Conservation (phyloP, 192 early-diverging fungal genomes). For the Jimgerdemannia lactiflua region DNA sequence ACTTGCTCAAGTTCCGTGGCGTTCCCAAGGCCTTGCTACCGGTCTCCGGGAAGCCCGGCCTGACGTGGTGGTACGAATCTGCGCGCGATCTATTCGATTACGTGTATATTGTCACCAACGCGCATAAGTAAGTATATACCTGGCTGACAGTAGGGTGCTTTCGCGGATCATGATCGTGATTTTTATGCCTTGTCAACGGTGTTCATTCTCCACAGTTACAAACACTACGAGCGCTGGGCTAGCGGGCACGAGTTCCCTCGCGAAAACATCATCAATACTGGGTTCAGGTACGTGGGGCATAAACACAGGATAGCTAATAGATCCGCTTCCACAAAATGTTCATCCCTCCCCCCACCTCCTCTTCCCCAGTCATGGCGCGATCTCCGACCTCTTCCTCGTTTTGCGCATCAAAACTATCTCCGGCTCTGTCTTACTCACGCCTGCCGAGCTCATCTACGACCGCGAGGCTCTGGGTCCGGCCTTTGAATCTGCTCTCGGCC, state of each 20-base stretch:
- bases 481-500: neutral
- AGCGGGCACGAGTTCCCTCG: slow-evolving; percentile 22
- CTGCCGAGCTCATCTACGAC: slow-evolving; percentile 17
- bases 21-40: slow-evolving; percentile 37
- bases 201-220: slow-evolving; percentile 18
- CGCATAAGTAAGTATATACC: slow-evolving; percentile 28
- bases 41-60: slow-evolving; percentile 29
- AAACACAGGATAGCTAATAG: neutral
- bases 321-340: neutral
- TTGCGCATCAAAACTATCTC: slow-evolving; percentile 7
- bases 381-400: slow-evolving; percentile 14
- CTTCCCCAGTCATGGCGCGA: slow-evolving; percentile 1
- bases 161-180: neutral
- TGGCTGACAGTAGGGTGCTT: neutral
- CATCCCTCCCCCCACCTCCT: neutral
- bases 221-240: slow-evolving; percentile 33
- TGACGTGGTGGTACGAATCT: slow-evolving; percentile 32
- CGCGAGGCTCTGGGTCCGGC: neutral
- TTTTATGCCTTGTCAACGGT: neutral
- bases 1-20: slow-evolving; percentile 22
- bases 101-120: slow-evolving; percentile 28
- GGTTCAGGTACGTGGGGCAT: slow-evolving; percentile 19
- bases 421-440: slow-evolving; percentile 6
- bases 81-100: neutral
- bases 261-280: slow-evolving; percentile 28